These are phyloP conservation scores for Pythium phragmiticola DNA, from an alignment of 352 stramenopile species.

Conservation along the genomic window DNA sequence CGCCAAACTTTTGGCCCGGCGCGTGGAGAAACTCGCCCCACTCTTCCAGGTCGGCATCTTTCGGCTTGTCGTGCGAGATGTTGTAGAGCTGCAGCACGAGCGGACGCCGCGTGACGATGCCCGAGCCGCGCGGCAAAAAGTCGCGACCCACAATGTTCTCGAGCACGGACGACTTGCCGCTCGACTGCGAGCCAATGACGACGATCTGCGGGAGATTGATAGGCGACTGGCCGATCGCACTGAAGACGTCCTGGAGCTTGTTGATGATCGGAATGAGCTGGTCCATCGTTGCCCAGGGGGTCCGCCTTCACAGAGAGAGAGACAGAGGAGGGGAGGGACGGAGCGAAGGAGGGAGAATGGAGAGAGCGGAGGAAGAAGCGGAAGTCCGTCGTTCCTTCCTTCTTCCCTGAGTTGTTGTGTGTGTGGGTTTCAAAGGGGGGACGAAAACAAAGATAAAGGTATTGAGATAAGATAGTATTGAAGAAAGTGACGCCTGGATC, in stretches of 20 bases:
- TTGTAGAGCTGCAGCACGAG: conserved; percentile 99
- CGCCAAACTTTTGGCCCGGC: conserved; percentile 93
- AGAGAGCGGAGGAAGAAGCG: not conserved
- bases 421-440: conserved; percentile 2
- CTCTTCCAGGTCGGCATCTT: conserved; percentile 57
- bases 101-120: conserved; percentile 98
- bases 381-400: not conserved
- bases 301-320: conserved; percentile 2
- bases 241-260: conserved; percentile 99
- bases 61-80: conserved; percentile 36
- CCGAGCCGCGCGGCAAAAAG: conserved; percentile 96
- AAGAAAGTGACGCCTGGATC: conserved; percentile 6
- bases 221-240: conserved; percentile 92
- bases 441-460: conserved; percentile 7
- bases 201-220: conserved; percentile 98
- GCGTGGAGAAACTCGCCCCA: conserved; percentile 99
- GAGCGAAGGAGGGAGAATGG: not conserved
- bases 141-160: conserved; percentile 95
- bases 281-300: conserved; percentile 86
- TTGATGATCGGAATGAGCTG: conserved; percentile 99
- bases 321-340: not conserved
- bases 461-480: conserved; percentile 5
- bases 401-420: conserved; percentile 6
- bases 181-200: conserved; percentile 96
- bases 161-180: conserved; percentile 95